phyloP scores from a whole-genome alignment of 345 rosid genomes.

The Pistacia integerrima region DNA sequence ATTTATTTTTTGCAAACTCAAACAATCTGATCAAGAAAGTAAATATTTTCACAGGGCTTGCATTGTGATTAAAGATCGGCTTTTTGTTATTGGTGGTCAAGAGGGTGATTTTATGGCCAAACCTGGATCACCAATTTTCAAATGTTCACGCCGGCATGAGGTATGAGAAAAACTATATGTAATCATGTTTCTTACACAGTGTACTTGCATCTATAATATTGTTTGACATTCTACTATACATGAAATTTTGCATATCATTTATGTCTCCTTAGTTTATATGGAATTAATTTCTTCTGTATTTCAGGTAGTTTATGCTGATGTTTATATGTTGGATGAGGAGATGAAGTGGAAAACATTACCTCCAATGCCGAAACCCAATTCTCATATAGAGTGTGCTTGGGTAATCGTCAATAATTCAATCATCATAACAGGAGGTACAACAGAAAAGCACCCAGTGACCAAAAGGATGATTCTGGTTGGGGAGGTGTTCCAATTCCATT shows the following conservation, averaged over 20 bases:
- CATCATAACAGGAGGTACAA: slow-evolving; percentile 73
- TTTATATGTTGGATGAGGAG: slow-evolving; percentile 74
- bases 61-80: slow-evolving; percentile 47
- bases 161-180: slow-evolving; percentile 24
- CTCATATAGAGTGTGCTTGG: slow-evolving; percentile 88
- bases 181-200: background rate
- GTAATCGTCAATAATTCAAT: slow-evolving; percentile 72
- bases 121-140: slow-evolving; percentile 83
- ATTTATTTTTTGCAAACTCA: background rate
- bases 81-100: slow-evolving; percentile 78
- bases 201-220: background rate
- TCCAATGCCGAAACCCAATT: slow-evolving; percentile 80
- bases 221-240: background rate
- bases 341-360: slow-evolving; percentile 75
- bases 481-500: slow-evolving; percentile 69
- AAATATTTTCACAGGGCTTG: slow-evolving; percentile 52
- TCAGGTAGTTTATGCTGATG: slow-evolving; percentile 74
- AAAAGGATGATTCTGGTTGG: slow-evolving; percentile 80
- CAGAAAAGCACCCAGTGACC: slow-evolving; percentile 79
- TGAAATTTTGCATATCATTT: background rate
- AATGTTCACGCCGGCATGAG: slow-evolving; percentile 85
- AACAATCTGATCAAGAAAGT: background rate
- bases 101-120: slow-evolving; percentile 94
- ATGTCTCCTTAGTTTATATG: background rate
- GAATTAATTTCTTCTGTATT: slow-evolving; percentile 9